Conservation (phyloP, 352 stramenopile genomes). For the Nothophytophthora sp. region DNA sequence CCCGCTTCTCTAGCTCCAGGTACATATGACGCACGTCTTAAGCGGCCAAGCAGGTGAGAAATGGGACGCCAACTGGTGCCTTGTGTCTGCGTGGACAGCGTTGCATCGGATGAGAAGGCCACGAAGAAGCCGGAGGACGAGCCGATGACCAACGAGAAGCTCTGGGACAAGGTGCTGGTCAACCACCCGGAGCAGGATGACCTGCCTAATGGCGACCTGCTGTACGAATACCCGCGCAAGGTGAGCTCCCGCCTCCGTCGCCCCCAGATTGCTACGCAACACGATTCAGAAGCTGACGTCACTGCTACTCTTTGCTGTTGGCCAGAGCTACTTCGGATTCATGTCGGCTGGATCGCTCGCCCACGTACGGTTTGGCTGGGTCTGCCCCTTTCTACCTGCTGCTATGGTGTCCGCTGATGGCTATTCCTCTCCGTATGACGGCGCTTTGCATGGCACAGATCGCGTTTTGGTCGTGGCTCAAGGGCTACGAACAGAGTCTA, state of each 20-base stretch:
- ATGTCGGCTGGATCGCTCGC: slow-evolving; percentile 77
- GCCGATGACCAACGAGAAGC: slow-evolving; percentile 64
- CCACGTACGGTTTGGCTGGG: slow-evolving; percentile 41
- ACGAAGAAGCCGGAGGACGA: slow-evolving; percentile 32
- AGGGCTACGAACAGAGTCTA: slow-evolving; percentile 86
- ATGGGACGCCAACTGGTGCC: no score
- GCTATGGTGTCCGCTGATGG: not conserved
- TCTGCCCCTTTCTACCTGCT: not conserved
- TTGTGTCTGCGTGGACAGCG: no score
- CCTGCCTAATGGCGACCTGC: slow-evolving; percentile 59
- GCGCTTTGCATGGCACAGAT: slow-evolving; percentile 41
- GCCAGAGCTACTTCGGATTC: slow-evolving; percentile 80
- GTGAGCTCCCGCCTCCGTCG: no score
- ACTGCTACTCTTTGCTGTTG: not conserved
- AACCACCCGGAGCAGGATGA: slow-evolving; percentile 59
- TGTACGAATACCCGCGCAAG: slow-evolving; percentile 88
- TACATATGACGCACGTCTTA: slow-evolving; percentile 11
- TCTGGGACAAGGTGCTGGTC: slow-evolving; percentile 71
- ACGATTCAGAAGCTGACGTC: not conserved
- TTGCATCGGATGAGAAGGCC: slow-evolving; percentile 1
- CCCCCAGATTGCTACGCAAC: no score
- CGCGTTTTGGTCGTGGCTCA: slow-evolving; percentile 89
- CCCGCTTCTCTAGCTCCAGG: slow-evolving; percentile 44
- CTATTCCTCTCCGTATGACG: not conserved
- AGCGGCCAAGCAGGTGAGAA: not conserved